These are phyloP conservation scores for Aspergillus incahuasiensis DNA, from an alignment of 495 filamentous ascomycete species.

Conservation along the genomic window DNA sequence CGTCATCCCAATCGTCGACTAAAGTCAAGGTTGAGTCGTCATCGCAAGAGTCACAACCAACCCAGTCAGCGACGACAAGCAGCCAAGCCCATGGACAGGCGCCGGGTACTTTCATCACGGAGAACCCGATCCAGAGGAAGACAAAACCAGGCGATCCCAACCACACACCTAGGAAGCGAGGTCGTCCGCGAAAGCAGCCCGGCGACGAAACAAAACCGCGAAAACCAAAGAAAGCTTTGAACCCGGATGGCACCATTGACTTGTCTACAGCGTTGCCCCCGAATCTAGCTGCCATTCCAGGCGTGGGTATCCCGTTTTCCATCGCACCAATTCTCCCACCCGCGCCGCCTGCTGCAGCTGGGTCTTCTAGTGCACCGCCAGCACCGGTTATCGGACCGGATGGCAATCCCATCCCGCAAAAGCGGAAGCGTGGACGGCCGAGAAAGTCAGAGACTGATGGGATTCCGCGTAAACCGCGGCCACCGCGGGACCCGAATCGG, in stretches of 20 bases:
- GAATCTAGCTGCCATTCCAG: background rate
- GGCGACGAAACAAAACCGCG: slow-evolving; percentile 17
- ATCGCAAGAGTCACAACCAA: background rate
- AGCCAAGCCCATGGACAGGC: slow-evolving; percentile 14
- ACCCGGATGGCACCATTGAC: background rate
- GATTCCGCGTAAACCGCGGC: slow-evolving; percentile 23
- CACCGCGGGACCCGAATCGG: slow-evolving; percentile 20
- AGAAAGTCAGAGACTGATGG: slow-evolving; percentile 31
- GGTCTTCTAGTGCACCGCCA: background rate
- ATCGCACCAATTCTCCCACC: background rate
- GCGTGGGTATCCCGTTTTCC: background rate
- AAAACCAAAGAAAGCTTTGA: slow-evolving; percentile 16
- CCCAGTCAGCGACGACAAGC: background rate
- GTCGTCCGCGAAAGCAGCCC: slow-evolving; percentile 22
- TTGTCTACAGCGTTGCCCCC: background rate
- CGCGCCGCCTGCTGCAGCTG: background rate
- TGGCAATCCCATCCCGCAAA: slow-evolving; percentile 30
- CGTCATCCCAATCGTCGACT: background rate
- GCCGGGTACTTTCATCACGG: slow-evolving; percentile 6
- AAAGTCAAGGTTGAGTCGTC: background rate
- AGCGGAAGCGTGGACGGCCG: slow-evolving; percentile 38
- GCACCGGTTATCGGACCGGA: slow-evolving; percentile 28
- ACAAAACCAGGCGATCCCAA: background rate
- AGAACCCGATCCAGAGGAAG: slow-evolving; percentile 1
- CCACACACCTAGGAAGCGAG: slow-evolving; percentile 15